A percentile compares a stretch with the other conserved stretches of the same genome.
Conservation (phyloP, 768 basidiomycete genomes). For the Amanita rubescens region DNA sequence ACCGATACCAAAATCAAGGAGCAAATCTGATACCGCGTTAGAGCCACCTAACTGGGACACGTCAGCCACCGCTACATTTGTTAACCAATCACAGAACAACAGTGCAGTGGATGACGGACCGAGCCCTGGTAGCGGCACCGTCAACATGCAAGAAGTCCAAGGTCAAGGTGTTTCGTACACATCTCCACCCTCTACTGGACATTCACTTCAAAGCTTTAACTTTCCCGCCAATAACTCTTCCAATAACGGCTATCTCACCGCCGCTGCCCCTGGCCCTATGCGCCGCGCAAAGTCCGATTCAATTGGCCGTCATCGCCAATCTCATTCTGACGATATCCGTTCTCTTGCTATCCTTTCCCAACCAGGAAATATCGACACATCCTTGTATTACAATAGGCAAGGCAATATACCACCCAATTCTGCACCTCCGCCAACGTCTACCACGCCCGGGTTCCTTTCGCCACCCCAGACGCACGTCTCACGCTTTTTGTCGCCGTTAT, state of each 20-base stretch:
- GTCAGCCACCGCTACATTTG: conserved; percentile 1
- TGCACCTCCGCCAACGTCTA: neutral
- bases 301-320: conserved; percentile 38
- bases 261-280: conserved; percentile 32
- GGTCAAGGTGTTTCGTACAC: conserved; percentile 12
- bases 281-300: conserved; percentile 46
- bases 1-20: conserved; percentile 36
- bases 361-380: neutral
- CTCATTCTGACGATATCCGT: conserved; percentile 56
- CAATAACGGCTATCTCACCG: conserved; percentile 7
- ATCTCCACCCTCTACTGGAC: neutral
- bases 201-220: conserved; percentile 12
- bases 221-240: neutral
- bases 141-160: conserved; percentile 37
- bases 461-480: neutral
- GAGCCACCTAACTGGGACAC: conserved; percentile 49
- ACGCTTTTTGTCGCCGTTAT: conserved; percentile 1
- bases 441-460: neutral
- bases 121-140: conserved; percentile 10
- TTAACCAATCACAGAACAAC: neutral
- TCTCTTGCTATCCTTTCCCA: conserved; percentile 5
- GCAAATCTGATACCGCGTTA: conserved; percentile 53
- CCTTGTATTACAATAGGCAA: neutral
- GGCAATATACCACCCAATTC: neutral
- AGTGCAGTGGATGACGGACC: conserved; percentile 14